Evolutionary conservation across 148 eudicot species (phyloP), one percentile per base, ranked within the genome.

Genomic region (Vaccinium corymbosum): DNA sequence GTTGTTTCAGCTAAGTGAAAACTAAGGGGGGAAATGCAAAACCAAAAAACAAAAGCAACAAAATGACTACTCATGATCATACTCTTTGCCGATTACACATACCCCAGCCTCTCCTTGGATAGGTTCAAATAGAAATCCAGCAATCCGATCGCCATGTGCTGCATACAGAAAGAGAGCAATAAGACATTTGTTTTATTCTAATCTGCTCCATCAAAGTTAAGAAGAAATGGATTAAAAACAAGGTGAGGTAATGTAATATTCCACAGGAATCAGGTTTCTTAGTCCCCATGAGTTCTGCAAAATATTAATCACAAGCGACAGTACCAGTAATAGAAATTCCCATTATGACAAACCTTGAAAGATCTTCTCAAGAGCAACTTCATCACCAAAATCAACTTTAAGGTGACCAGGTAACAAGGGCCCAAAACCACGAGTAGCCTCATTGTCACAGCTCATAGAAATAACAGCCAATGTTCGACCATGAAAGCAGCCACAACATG

Each of bases 101-200:
- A 97, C 99, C 97, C 99, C 99, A 16, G 99, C 99, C 90, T 97
- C 99, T 78, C 99, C 99, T 90, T 97, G 98, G 82, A 97, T 97
- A 76, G 99, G 99, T 85, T 97, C 99, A 88, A 97, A 94, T 84
- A 97, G 88, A 87, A 97, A 97, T 84, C 98, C 99, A 87, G 99
- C 99, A 32, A 97, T 95, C 61, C 74, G 82, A 79, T 94, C 94
- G 85, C 98, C 99, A 84, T 95, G 91, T 82, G 92, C 99, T 97
- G 95, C 82, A 76, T 29, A 85, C 84, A 81, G 27, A 84, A 57
- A 83, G 62, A 70, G 42, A 46, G 32, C 57, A 68, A 76, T 64
- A 20, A 76, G 72, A 84, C 76, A 53, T 51, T 79, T 29, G 57
- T 10, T 1, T 76, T 27, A 71, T 79, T 76, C 75, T 12, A 17